Conservation (phyloP, 805 yeast genomes). For the Zygosaccharomyces bailii region DNA sequence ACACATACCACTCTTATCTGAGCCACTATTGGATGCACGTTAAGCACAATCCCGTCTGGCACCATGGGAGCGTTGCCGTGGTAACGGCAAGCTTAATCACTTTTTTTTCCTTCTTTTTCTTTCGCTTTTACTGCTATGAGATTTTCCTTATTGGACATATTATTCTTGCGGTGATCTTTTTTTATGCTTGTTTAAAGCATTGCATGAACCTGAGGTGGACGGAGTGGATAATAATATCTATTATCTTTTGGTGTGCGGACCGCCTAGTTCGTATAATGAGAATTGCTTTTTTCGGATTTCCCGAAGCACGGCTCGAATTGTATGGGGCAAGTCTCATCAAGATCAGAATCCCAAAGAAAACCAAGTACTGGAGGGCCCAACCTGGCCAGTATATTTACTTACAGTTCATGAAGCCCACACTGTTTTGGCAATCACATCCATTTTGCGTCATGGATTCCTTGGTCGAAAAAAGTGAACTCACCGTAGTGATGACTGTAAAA, state of each 20-base stretch:
- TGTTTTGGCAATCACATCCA: slow-evolving; percentile 52
- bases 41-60: slow-evolving; percentile 28
- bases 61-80: slow-evolving; percentile 40
- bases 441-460: slow-evolving; percentile 28
- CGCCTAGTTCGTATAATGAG: too few relatives aligned
- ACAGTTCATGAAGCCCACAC: slow-evolving; percentile 41
- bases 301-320: slow-evolving; percentile 5
- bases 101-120: slow-evolving; percentile 23
- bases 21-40: slow-evolving; percentile 7
- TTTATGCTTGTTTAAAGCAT: not conserved
- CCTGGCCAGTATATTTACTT: slow-evolving; percentile 44
- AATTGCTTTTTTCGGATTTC: slow-evolving; percentile 19
- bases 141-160: slow-evolving; percentile 42
- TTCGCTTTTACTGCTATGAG: slow-evolving; percentile 40
- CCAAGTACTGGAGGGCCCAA: slow-evolving; percentile 34
- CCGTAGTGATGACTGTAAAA: not conserved
- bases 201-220: not conserved
- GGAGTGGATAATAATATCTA: too few relatives aligned
- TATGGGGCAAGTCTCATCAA: slow-evolving; percentile 1
- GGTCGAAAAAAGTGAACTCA: not conserved
- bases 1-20: slow-evolving; percentile 33
- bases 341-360: slow-evolving; percentile 7
- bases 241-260: slow-evolving; percentile 11
- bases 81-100: slow-evolving; percentile 29
- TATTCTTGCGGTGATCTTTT: slow-evolving; percentile 34